Conservation (phyloP, 1,284 basidiomycete species). For the Xerocomus minutiporus region DNA sequence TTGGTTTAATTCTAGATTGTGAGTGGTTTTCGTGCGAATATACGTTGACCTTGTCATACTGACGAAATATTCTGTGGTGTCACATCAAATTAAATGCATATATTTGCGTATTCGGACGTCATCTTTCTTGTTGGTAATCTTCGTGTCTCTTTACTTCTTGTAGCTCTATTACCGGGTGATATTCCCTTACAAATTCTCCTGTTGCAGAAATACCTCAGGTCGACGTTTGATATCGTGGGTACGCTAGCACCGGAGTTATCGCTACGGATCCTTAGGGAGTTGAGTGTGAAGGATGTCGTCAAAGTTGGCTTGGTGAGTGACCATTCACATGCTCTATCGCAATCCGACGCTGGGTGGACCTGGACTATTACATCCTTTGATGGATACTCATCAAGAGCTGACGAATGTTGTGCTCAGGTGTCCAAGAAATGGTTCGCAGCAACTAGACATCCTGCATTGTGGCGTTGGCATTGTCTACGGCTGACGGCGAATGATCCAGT, state of each 20-base stretch:
- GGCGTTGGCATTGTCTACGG: conserved; percentile 71
- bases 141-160: background rate
- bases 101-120: background rate
- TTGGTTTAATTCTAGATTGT: conserved; percentile 58
- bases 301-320: conserved; percentile 48
- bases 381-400: conserved; percentile 6
- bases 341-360: background rate
- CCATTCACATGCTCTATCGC: background rate
- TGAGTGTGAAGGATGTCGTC: conserved; percentile 65
- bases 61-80: background rate
- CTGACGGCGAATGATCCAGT: conserved; percentile 74
- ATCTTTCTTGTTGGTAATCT: background rate
- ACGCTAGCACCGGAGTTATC: conserved; percentile 65
- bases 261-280: conserved; percentile 59
- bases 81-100: background rate
- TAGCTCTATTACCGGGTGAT: conserved; percentile 71
- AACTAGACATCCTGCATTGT: conserved; percentile 68
- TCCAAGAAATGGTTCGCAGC: conserved; percentile 72
- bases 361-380: background rate
- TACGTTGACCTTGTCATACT: background rate
- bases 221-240: conserved; percentile 78
- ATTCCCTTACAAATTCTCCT: conserved; percentile 73
- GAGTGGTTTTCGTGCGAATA: conserved; percentile 13
- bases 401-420: conserved; percentile 43
- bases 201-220: conserved; percentile 76